These are phyloP conservation scores for Hirsutella thompsonii DNA, from an alignment of 2,329 filamentous ascomycete species.

Conservation along the genomic window DNA sequence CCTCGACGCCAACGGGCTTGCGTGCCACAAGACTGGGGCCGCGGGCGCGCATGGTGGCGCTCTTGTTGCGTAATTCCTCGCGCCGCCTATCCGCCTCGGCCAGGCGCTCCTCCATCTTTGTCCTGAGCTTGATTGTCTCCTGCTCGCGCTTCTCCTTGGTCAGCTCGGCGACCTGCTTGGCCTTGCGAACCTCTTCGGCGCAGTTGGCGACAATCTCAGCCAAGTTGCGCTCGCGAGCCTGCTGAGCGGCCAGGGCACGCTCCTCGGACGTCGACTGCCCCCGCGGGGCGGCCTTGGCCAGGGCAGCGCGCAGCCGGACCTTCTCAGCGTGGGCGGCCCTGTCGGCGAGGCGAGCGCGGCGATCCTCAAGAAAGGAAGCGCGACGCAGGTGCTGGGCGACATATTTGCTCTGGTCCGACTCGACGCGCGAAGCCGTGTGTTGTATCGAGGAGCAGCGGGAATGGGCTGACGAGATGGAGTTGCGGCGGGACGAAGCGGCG, in stretches of 20 bases:
- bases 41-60: conserved; percentile 36
- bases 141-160: conserved; percentile 72
- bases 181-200: conserved; percentile 70
- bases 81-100: conserved; percentile 65
- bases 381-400: conserved; percentile 69
- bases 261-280: conserved; percentile 60
- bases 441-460: conserved; percentile 52
- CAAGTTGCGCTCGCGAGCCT: conserved; percentile 67
- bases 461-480: conserved; percentile 65
- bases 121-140: conserved; percentile 54
- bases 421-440: conserved; percentile 34
- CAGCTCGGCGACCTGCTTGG: conserved; percentile 69
- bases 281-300: conserved; percentile 56
- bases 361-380: conserved; percentile 67
- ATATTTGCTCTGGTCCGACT: conserved; percentile 59
- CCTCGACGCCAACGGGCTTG: conserved; percentile 33
- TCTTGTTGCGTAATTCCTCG: conserved; percentile 47
- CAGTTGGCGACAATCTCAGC: conserved; percentile 72
- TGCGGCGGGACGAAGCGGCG: conserved; percentile 65
- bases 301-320: conserved; percentile 61
- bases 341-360: conserved; percentile 68
- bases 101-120: conserved; percentile 69
- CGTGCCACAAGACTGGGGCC: conserved; percentile 38
- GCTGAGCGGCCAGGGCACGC: conserved; percentile 61
- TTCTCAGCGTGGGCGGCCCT: conserved; percentile 74